Conservation (phyloP, 495 filamentous ascomycete species). For the Xylaria sp. region DNA sequence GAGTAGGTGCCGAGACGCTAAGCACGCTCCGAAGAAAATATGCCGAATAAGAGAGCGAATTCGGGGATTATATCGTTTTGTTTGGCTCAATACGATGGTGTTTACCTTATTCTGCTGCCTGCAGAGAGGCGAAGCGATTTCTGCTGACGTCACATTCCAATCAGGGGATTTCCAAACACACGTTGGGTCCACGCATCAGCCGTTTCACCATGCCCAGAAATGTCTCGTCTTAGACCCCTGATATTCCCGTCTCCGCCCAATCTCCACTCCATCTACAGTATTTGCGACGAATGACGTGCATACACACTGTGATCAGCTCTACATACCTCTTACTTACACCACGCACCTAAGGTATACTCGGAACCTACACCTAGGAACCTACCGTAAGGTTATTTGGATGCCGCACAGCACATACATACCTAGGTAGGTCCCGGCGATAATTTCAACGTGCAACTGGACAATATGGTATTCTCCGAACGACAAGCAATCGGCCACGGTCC, state of each 20-base stretch:
- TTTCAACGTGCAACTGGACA: background rate
- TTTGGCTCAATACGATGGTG: background rate
- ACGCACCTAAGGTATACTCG: too few species aligned
- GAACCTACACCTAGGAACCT: background rate
- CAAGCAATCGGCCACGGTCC: background rate
- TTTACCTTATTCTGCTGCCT: background rate
- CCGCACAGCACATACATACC: background rate
- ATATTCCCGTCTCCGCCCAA: too few species aligned
- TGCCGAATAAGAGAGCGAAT: conserved; percentile 1
- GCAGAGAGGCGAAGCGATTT: background rate
- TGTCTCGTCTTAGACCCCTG: conserved; percentile 17
- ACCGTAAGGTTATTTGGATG: background rate
- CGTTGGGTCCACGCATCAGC: background rate
- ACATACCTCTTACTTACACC: background rate
- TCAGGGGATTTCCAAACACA: background rate
- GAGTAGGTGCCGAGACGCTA: background rate
- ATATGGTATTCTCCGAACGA: background rate
- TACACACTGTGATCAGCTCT: conserved; percentile 4
- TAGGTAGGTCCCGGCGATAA: background rate
- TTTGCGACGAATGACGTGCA: conserved; percentile 6
- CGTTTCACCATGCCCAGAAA: conserved; percentile 5
- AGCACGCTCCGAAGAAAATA: background rate
- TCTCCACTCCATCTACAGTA: background rate
- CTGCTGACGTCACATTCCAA: conserved; percentile 18
- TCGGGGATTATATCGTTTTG: background rate